phyloP scores from a whole-genome alignment of 2,329 filamentous ascomycete species.

The Verruconis gallopava region DNA sequence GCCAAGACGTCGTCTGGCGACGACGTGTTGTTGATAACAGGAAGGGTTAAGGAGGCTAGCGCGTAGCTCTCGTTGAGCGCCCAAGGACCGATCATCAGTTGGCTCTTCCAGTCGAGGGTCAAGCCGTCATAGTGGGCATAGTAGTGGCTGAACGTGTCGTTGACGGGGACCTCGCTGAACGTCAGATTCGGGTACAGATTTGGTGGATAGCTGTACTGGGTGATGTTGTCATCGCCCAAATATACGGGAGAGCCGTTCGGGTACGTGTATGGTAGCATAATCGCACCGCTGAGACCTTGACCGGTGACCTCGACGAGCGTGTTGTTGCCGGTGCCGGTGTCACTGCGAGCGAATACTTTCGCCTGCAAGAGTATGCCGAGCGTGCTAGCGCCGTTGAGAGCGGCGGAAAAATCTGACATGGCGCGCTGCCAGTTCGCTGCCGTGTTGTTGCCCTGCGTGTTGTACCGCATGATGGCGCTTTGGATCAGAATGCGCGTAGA shows the following conservation, averaged over 20 bases:
- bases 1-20: conserved; percentile 51
- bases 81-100: conserved; percentile 65
- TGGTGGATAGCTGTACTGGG: conserved; percentile 50
- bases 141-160: conserved; percentile 11
- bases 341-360: conserved; percentile 52
- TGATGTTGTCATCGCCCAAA: conserved; percentile 43
- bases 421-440: conserved; percentile 48
- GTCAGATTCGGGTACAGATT: conserved; percentile 68
- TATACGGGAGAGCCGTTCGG: conserved; percentile 45
- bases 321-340: conserved; percentile 38
- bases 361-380: conserved; percentile 50
- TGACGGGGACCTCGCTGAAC: conserved; percentile 33
- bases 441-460: conserved; percentile 41
- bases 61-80: conserved; percentile 60
- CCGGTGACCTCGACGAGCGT: conserved; percentile 54
- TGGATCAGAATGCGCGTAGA: conserved; percentile 49
- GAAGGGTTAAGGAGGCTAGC: conserved; percentile 67
- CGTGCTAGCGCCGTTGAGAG: conserved; percentile 46
- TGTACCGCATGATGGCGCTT: conserved; percentile 36
- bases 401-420: conserved; percentile 53
- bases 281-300: conserved; percentile 30
- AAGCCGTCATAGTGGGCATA: conserved; percentile 31
- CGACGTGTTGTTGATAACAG: conserved; percentile 56
- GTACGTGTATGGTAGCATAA: conserved; percentile 49
- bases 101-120: conserved; percentile 33